Conservation (phyloP, 352 stramenopile genomes). For the Thalassiosira livingstoniorum region DNA sequence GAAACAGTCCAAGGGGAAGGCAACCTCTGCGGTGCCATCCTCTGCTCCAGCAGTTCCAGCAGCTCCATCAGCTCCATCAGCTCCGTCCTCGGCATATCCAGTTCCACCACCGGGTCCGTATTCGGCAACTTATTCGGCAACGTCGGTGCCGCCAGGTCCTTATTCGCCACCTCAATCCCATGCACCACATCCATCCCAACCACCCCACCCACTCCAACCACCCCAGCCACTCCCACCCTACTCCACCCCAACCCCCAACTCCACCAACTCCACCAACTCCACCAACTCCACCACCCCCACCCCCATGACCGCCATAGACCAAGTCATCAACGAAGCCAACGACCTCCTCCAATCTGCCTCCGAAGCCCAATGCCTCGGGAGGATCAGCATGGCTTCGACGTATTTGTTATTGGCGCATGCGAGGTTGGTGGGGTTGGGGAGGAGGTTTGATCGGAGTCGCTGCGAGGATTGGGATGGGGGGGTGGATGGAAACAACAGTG, state of each 20-base stretch:
- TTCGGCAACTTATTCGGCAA: too few relatives aligned
- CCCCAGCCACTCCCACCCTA: slow-evolving; percentile 55
- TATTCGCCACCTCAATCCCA: neutral
- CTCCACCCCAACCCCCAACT: neutral
- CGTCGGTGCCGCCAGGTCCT: too few relatives aligned
- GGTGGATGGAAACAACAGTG: neutral
- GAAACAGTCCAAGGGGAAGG: too few relatives aligned
- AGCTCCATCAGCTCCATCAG: too few relatives aligned
- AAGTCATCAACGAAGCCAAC: slow-evolving; percentile 75
- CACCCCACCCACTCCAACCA: neutral
- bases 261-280: neutral
- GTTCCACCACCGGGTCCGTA: too few relatives aligned
- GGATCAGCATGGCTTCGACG: slow-evolving; percentile 73
- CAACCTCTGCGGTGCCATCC: too few relatives aligned
- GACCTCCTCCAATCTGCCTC: slow-evolving; percentile 70
- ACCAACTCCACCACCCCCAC: neutral
- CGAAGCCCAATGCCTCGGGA: slow-evolving; percentile 75
- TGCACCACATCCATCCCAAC: neutral
- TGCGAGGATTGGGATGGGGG: slow-evolving; percentile 21
- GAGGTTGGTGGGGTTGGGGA: slow-evolving; percentile 76
- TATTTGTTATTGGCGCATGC: slow-evolving; percentile 78
- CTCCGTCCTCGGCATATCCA: too few relatives aligned
- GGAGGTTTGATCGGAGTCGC: slow-evolving; percentile 73
- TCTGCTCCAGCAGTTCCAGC: too few relatives aligned
- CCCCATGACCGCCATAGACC: slow-evolving; percentile 42